These are phyloP conservation scores for Sanghuangporus weigelae DNA, from an alignment of 1,284 basidiomycete genomes.

Conservation along the genomic window DNA sequence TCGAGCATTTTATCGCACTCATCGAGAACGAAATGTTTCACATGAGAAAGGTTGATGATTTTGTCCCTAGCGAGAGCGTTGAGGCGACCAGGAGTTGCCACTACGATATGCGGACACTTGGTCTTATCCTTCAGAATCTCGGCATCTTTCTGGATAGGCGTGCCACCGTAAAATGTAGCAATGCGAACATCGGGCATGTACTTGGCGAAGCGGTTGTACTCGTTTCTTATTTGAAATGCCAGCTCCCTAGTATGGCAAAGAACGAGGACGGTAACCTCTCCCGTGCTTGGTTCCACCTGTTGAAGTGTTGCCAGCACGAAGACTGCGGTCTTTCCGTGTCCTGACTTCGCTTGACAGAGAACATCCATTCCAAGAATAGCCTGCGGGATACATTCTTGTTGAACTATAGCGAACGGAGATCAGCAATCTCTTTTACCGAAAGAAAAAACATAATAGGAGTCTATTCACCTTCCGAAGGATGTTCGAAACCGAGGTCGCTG, in stretches of 20 bases:
- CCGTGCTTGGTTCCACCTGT: constrained; percentile 97
- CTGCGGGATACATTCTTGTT: constrained; percentile 99
- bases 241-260: constrained; percentile 99
- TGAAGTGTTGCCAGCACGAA: constrained; percentile 98
- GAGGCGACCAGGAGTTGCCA: constrained; percentile 94
- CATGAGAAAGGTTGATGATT: constrained; percentile 85
- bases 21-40: constrained; percentile 99
- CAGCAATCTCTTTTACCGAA: constrained; percentile 1
- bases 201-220: constrained; percentile 98
- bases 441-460: not conserved
- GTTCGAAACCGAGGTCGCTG: constrained; percentile 98
- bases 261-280: constrained; percentile 96
- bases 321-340: constrained; percentile 99
- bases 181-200: constrained; percentile 99
- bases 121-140: constrained; percentile 94
- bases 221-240: constrained; percentile 99
- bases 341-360: constrained; percentile 99
- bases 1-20: constrained; percentile 99
- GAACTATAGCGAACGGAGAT: constrained; percentile 57
- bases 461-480: constrained; percentile 92
- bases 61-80: constrained; percentile 93
- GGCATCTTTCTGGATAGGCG: constrained; percentile 89
- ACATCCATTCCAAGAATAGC: constrained; percentile 99
- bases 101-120: constrained; percentile 98
- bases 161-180: constrained; percentile 97